These are phyloP conservation scores for Brassica carinata DNA, from an alignment of 345 rosid species.

Conservation along the genomic window DNA sequence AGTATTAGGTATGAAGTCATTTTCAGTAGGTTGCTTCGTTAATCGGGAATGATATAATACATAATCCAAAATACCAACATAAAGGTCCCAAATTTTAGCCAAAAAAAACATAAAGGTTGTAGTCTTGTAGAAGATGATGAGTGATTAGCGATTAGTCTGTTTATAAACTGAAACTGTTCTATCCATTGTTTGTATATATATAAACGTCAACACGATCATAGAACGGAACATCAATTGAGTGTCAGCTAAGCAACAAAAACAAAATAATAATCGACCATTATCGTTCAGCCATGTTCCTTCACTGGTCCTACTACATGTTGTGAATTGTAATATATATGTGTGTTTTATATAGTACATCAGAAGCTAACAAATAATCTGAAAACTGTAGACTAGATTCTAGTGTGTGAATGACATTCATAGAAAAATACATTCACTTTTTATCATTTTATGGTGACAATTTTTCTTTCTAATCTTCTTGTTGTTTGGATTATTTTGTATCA, in stretches of 20 bases:
- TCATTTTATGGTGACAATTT: not conserved
- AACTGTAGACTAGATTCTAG: not conserved
- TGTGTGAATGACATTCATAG: not conserved
- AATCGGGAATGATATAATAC: conserved; percentile 13
- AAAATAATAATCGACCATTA: not conserved
- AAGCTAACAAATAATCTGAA: not conserved
- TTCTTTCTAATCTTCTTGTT: not conserved
- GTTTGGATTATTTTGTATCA: not conserved
- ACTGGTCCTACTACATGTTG: conserved; percentile 19
- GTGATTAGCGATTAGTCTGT: not conserved
- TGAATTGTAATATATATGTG: not conserved
- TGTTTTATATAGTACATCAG: not conserved
- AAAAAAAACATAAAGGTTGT: not conserved
- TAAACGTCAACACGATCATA: not conserved
- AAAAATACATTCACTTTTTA: not conserved
- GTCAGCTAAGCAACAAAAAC: conserved; percentile 1
- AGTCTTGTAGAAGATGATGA: not conserved
- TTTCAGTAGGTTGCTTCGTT: conserved; percentile 31
- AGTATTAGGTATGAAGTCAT: conserved; percentile 23
- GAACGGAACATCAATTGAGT: conserved; percentile 1
- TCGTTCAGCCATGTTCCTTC: not conserved
- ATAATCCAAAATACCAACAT: not conserved
- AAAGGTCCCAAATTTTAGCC: not conserved
- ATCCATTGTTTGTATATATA: not conserved
- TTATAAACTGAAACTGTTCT: not conserved